A percentile compares a stretch with the other conserved stretches of the same genome.
Conservation (phyloP, 140 eudicot genomes). For the Bidens hawaiensis region DNA sequence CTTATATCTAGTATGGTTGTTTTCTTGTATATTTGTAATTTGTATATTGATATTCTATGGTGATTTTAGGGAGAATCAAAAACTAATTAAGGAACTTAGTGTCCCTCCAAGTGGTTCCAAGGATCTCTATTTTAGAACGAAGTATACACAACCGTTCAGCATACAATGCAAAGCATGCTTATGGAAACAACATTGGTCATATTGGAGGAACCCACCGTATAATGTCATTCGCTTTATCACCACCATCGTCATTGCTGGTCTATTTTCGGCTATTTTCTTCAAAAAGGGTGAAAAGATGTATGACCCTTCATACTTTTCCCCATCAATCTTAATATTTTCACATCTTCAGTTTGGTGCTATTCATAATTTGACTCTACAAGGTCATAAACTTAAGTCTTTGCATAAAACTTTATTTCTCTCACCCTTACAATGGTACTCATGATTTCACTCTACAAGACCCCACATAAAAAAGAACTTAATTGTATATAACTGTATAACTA, state of each 20-base stretch:
- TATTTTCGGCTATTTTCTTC: constrained; percentile 52
- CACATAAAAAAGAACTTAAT: background rate
- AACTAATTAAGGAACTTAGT: constrained; percentile 20
- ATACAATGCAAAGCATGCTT: constrained; percentile 23
- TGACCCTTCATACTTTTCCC: constrained; percentile 14
- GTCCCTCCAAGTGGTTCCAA: constrained; percentile 19
- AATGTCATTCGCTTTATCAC: constrained; percentile 18
- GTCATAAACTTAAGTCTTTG: no score
- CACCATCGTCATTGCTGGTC: constrained; percentile 24
- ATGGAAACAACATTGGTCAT: constrained; percentile 27
- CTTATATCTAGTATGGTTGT: background rate
- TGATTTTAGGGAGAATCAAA: constrained; percentile 11
- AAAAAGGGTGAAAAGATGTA: constrained; percentile 43
- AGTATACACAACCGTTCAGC: constrained; percentile 9
- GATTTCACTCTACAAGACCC: background rate
- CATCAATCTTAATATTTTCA: background rate
- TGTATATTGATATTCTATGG: background rate
- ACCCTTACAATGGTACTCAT: no score
- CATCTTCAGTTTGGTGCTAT: background rate
- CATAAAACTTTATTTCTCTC: no score
- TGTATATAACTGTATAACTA: background rate
- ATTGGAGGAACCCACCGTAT: constrained; percentile 26
- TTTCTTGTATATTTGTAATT: constrained; percentile 1
- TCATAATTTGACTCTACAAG: background rate
- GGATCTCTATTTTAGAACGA: constrained; percentile 7